Evolutionary conservation across 1,284 basidiomycete genomes (phyloP).

Genomic region (Coniferiporia weirii): DNA sequence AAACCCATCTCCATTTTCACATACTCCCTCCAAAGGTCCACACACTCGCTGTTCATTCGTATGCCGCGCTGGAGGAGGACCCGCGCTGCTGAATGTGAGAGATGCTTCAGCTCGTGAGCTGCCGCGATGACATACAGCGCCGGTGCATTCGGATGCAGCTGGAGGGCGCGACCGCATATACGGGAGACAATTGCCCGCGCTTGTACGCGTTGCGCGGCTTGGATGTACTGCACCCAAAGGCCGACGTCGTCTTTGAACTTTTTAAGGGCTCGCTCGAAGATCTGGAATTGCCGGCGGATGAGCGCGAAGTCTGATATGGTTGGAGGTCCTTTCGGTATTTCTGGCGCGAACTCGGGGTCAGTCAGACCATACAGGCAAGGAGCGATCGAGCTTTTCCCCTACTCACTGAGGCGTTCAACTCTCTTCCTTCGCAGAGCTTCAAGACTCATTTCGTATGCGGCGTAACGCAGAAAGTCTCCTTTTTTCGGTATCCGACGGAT

Average conservation of each 20-base stretch:
- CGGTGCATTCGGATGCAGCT: slow-evolving; percentile 78
- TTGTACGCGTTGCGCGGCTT: slow-evolving; percentile 75
- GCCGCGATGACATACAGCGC: slow-evolving; percentile 85
- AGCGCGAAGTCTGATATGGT: slow-evolving; percentile 81
- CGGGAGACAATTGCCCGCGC: slow-evolving; percentile 78
- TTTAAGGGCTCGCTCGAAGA: slow-evolving; percentile 85
- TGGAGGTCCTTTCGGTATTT: slow-evolving; percentile 45
- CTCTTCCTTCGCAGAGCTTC: slow-evolving; percentile 78
- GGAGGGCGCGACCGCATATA: slow-evolving; percentile 77
- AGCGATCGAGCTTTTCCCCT: background rate
- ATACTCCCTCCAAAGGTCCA: slow-evolving; percentile 83
- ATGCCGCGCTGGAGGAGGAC: slow-evolving; percentile 83
- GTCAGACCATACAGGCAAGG: slow-evolving; percentile 4
- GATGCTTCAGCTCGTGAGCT: slow-evolving; percentile 75
- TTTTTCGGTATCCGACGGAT: slow-evolving; percentile 82
- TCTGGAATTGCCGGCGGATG: slow-evolving; percentile 78
- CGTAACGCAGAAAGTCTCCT: slow-evolving; percentile 87
- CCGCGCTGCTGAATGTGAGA: slow-evolving; percentile 79
- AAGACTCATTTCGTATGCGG: slow-evolving; percentile 86
- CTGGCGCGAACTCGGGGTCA: slow-evolving; percentile 28
- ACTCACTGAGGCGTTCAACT: slow-evolving; percentile 67
- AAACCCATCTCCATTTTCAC: slow-evolving; percentile 90
- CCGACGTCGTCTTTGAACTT: slow-evolving; percentile 87
- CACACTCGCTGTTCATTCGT: slow-evolving; percentile 64
- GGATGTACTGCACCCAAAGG: slow-evolving; percentile 86